These are phyloP conservation scores for Aspergillus vadensis DNA, from an alignment of 2,329 filamentous ascomycete genomes.

Conservation along the genomic window DNA sequence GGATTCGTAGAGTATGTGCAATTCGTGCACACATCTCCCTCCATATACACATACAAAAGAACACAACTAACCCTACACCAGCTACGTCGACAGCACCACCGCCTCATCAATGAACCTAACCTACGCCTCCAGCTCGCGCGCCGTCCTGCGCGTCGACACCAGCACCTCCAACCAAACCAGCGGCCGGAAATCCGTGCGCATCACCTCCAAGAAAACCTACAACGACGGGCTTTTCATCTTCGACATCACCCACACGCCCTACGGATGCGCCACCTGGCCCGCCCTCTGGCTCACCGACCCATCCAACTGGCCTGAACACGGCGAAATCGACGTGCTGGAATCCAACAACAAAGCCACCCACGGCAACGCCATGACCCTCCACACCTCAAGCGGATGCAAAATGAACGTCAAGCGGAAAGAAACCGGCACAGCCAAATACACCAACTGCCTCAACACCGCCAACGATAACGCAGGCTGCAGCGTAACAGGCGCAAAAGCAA, in stretches of 20 bases:
- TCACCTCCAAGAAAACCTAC: conserved; percentile 63
- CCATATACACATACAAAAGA: not conserved
- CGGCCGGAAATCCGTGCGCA: conserved; percentile 65
- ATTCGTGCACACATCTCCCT: too few species aligned
- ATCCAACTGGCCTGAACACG: conserved; percentile 63
- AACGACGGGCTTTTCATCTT: conserved; percentile 67
- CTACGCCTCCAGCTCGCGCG: conserved; percentile 56
- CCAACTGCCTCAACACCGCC: conserved; percentile 55
- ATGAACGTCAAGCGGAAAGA: conserved; percentile 57
- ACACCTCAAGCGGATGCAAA: conserved; percentile 59
- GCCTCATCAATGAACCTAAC: conserved; percentile 58
- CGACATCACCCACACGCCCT: conserved; percentile 64
- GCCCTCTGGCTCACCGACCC: conserved; percentile 67
- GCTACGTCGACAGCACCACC: conserved; percentile 45
- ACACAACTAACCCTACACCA: conserved; percentile 10
- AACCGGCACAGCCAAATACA: conserved; percentile 47
- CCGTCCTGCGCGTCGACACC: conserved; percentile 64
- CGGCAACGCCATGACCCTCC: conserved; percentile 63
- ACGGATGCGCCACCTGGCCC: conserved; percentile 66
- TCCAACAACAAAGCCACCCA: conserved; percentile 56
- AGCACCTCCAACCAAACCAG: conserved; percentile 59
- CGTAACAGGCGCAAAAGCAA: conserved; percentile 47
- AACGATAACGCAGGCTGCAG: conserved; percentile 61
- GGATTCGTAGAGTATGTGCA: conserved; percentile 3
- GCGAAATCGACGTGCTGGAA: conserved; percentile 67